These are phyloP conservation scores for Tricholoma sp. DNA, from an alignment of 768 basidiomycete genomes.

Conservation along the genomic window DNA sequence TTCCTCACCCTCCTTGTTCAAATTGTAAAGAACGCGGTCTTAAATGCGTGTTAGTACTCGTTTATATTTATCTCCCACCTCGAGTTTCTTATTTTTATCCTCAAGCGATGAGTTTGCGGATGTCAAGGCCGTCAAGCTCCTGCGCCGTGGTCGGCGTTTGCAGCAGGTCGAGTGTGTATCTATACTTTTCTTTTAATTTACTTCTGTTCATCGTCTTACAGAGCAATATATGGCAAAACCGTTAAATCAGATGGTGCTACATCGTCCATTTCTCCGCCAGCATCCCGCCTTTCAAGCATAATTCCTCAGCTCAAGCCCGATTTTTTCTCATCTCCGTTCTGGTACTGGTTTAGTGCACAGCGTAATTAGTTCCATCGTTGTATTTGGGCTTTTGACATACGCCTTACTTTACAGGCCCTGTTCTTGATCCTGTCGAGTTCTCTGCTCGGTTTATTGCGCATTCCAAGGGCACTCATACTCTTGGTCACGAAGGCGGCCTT, in stretches of 20 bases:
- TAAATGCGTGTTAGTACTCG: slow-evolving; percentile 83
- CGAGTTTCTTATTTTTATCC: slow-evolving; percentile 2
- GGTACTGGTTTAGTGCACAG: slow-evolving; percentile 79
- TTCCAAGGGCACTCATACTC: slow-evolving; percentile 50
- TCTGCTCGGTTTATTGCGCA: slow-evolving; percentile 66
- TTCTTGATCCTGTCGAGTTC: slow-evolving; percentile 81
- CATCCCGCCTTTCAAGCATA: slow-evolving; percentile 40
- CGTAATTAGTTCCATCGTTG: slow-evolving; percentile 37
- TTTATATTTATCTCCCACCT: background rate
- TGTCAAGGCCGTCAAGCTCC: slow-evolving; percentile 83
- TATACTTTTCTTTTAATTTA: slow-evolving; percentile 2
- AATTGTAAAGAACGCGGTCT: slow-evolving; percentile 87
- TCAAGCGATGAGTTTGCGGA: slow-evolving; percentile 87
- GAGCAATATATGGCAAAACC: slow-evolving; percentile 78
- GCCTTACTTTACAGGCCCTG: slow-evolving; percentile 56
- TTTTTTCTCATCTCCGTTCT: slow-evolving; percentile 85
- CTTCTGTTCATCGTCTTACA: slow-evolving; percentile 22
- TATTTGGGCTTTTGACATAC: background rate
- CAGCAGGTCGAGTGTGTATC: slow-evolving; percentile 78
- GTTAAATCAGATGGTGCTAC: slow-evolving; percentile 34
- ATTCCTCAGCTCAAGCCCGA: slow-evolving; percentile 72
- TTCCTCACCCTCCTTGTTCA: slow-evolving; percentile 59
- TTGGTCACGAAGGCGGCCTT: slow-evolving; percentile 72
- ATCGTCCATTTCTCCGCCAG: slow-evolving; percentile 26
- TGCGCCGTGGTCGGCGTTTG: slow-evolving; percentile 71